Conservation (phyloP, 1,284 basidiomycete species). For the Irpex sp. region DNA sequence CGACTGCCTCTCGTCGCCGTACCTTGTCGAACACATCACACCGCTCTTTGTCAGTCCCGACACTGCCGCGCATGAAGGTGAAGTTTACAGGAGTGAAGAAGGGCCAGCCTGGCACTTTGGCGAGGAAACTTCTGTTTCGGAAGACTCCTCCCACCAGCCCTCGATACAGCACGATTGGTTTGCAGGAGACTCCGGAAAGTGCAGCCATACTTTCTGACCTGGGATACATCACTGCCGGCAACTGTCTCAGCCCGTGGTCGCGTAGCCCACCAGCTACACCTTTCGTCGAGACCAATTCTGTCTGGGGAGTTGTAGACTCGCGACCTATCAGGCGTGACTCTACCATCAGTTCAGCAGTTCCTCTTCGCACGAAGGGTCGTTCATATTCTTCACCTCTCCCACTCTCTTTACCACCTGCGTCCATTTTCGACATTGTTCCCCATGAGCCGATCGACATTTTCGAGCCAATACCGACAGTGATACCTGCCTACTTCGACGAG, state of each 20-base stretch:
- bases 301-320: slow-evolving; percentile 19
- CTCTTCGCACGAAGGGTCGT: slow-evolving; percentile 47
- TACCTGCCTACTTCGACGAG: slow-evolving; percentile 55
- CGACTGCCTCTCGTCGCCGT: slow-evolving; percentile 40
- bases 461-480: slow-evolving; percentile 38
- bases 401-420: slow-evolving; percentile 44
- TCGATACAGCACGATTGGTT: slow-evolving; percentile 12
- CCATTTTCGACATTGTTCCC: slow-evolving; percentile 49
- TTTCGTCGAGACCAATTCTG: slow-evolving; percentile 26
- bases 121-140: slow-evolving; percentile 51
- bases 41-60: slow-evolving; percentile 39
- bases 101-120: slow-evolving; percentile 40
- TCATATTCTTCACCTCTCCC: slow-evolving; percentile 64
- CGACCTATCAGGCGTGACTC: slow-evolving; percentile 19
- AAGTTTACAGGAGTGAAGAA: slow-evolving; percentile 33
- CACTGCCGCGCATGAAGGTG: slow-evolving; percentile 43
- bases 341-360: slow-evolving; percentile 18
- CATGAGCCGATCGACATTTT: slow-evolving; percentile 43
- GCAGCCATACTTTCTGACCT: slow-evolving; percentile 19
- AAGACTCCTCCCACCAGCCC: slow-evolving; percentile 28
- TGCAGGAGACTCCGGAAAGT: slow-evolving; percentile 5
- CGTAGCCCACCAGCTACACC: slow-evolving; percentile 27
- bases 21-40: slow-evolving; percentile 56
- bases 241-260: slow-evolving; percentile 41
- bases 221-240: slow-evolving; percentile 26